Evolutionary conservation across 805 yeast species (phyloP).

Genomic region (Maudiozyma barnettii): DNA sequence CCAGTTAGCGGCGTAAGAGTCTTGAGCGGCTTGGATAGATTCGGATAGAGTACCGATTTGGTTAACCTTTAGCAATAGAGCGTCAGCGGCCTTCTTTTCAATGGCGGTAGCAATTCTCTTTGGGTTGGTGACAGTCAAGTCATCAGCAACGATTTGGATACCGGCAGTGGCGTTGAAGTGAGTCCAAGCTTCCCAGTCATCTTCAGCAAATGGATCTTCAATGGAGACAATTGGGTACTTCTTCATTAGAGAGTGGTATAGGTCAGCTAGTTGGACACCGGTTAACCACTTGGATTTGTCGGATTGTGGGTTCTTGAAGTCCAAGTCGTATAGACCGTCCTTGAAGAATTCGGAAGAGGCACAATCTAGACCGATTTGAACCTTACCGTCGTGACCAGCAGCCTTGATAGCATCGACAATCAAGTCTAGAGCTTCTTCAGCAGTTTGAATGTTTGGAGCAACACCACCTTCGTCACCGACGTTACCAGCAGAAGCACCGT

Average conservation of each 20-base stretch:
- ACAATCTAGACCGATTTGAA: constrained; percentile 87
- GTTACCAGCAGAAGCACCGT: constrained; percentile 98
- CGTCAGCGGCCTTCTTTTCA: constrained; percentile 92
- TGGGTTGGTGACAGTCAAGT: constrained; percentile 98
- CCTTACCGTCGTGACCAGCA: constrained; percentile 93
- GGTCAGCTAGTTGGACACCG: constrained; percentile 76
- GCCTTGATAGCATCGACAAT: constrained; percentile 78
- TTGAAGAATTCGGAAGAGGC: constrained; percentile 97
- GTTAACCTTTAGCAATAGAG: constrained; percentile 93
- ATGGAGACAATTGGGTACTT: constrained; percentile 96
- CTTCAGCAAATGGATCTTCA: constrained; percentile 99
- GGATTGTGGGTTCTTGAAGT: constrained; percentile 94
- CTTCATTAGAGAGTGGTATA: constrained; percentile 69
- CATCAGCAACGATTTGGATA: constrained; percentile 94
- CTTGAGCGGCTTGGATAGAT: constrained; percentile 94
- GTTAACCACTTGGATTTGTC: constrained; percentile 86
- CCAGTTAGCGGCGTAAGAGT: constrained; percentile 94
- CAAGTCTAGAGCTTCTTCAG: constrained; percentile 95
- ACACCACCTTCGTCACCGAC: constrained; percentile 99
- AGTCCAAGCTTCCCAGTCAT: constrained; percentile 98
- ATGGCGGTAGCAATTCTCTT: constrained; percentile 88
- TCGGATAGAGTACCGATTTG: constrained; percentile 96
- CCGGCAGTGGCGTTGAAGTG: constrained; percentile 70
- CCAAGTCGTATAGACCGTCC: constrained; percentile 95
- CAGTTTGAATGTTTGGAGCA: constrained; percentile 93